Evolutionary conservation across 306 rosid species (phyloP), one percentile per base, ranked within the genome.

Genomic region (Acacia crassicarpa): DNA sequence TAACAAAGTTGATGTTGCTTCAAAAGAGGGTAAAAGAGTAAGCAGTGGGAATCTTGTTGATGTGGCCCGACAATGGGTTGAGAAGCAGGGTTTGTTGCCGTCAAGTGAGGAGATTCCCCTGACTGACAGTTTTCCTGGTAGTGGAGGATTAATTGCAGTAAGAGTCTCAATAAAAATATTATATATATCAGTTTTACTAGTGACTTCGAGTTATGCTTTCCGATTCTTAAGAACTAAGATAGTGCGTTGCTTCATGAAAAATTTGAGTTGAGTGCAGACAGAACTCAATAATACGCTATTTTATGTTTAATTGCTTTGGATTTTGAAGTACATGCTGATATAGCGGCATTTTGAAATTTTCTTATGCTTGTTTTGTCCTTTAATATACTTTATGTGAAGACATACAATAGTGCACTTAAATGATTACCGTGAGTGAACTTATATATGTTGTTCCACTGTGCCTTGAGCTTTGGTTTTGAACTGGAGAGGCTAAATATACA

Each of bases 31-130:
- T 80, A 84, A 86, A 27, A 75, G 84, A 82, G 94, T 85, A 83
- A 92, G 97, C 82, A 90, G 90, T 67, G 97, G 97, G 12, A 92
- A 90, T 89, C 94, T 92, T 72, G 94, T 92, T 76, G 97, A 92
- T 9, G 90, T 61, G 67, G 97, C 97, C 76, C 90, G 92, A 27
- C 94, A 92, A 30, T 92, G 97, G 97, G 97, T 90, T 74, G 94
- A 90, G 84, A 92, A 90, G 90, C 97, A 92, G 86, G 97, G 97
- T 67, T 83, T 92, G 79, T 92, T 92, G 69, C 87, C 97, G 63
- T 87, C 91, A 72, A 92, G 92, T 77, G 97, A 92, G 83, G 94
- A 90, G 76, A 88, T 92, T 83, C 97, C 97, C 7, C 84, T 92
- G 79, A 92, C 91, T 30, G 94, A 88, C 77, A 84, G 85, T 85